Conservation (phyloP, 2,329 filamentous ascomycete species). For the Cladosporium sp. region DNA sequence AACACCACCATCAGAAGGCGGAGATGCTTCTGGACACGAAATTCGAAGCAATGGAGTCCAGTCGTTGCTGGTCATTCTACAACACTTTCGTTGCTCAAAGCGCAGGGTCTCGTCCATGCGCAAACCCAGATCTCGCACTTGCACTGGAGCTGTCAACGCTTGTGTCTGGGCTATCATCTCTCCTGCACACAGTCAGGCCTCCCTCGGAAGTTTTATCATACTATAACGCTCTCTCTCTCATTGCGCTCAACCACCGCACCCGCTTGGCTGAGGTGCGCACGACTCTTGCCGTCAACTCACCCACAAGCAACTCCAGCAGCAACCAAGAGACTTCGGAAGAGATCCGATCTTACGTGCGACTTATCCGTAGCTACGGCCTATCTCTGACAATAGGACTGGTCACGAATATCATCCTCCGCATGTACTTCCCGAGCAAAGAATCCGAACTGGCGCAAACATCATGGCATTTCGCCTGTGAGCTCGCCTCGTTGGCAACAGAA, state of each 20-base stretch:
- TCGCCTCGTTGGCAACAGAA: neutral
- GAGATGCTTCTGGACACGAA: neutral
- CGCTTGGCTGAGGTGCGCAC: neutral
- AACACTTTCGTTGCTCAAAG: neutral
- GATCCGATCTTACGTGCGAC: neutral
- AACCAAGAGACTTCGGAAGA: neutral
- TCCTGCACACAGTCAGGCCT: neutral
- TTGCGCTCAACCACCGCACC: neutral
- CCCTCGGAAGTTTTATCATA: neutral
- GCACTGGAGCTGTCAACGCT: neutral
- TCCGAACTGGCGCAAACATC: neutral
- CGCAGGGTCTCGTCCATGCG: neutral
- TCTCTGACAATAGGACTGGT: neutral
- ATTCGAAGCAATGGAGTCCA: neutral
- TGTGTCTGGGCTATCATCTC: neutral
- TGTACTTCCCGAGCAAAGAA: neutral
- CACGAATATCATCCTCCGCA: neutral
- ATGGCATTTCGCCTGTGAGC: neutral
- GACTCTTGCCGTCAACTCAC: neutral
- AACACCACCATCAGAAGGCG: neutral
- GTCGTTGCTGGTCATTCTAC: conserved; percentile 6
- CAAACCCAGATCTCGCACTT: neutral
- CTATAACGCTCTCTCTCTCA: neutral
- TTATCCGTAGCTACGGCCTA: neutral
- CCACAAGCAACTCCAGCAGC: neutral